Conservation (phyloP, 2,329 filamentous ascomycete species). For the Aspergillus amoenus region DNA sequence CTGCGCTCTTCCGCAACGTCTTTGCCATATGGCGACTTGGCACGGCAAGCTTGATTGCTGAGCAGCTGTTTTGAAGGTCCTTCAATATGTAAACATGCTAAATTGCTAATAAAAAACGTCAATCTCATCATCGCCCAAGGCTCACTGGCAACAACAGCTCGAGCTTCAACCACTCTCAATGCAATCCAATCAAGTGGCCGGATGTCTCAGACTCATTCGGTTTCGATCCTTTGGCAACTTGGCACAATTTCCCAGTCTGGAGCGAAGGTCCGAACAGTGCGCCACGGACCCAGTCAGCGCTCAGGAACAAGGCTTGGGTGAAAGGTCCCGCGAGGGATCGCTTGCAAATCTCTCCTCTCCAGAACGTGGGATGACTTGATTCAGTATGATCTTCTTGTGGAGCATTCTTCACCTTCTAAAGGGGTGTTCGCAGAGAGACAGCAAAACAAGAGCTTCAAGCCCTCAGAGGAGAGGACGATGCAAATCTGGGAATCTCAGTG, state of each 20-base stretch:
- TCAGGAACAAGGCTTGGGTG: slow-evolving; percentile 17
- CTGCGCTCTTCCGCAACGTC: not conserved
- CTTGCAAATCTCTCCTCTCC: slow-evolving; percentile 11
- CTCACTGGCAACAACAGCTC: too few species aligned
- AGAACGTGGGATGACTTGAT: slow-evolving; percentile 18
- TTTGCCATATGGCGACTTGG: slow-evolving; percentile 2
- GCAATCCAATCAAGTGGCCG: not conserved
- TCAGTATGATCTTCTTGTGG: slow-evolving; percentile 12
- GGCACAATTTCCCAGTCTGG: not conserved
- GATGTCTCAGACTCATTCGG: not conserved
- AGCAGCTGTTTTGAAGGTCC: too few species aligned
- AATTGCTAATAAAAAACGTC: slow-evolving; percentile 3
- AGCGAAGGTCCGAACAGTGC: slow-evolving; percentile 7
- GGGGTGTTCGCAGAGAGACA: not conserved
- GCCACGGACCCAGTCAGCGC: slow-evolving; percentile 14
- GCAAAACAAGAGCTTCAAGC: not conserved
- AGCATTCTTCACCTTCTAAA: not conserved
- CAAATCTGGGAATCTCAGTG: not conserved
- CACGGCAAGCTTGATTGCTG: not conserved
- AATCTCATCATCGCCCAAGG: not conserved
- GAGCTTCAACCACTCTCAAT: too few species aligned
- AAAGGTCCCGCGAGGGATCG: slow-evolving; percentile 13
- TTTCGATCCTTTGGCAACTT: not conserved
- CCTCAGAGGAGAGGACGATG: not conserved
- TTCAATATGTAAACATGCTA: too few species aligned